Base-by-base conservation (phyloP, 331 rosid genomes). In the Cydonia oblonga region DNA sequence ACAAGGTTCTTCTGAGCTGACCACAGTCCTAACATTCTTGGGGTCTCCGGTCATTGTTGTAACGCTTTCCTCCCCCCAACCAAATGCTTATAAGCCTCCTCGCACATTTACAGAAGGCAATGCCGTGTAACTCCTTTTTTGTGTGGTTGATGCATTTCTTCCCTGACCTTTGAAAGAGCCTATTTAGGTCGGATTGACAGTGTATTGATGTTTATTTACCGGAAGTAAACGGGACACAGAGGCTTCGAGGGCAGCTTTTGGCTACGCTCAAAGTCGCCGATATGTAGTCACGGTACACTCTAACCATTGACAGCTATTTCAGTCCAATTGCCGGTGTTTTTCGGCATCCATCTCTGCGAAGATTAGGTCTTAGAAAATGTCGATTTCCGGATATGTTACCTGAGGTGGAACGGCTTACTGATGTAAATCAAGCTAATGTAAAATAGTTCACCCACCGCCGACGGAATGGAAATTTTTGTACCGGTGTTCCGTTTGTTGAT, bases 21-120 rank as follows among this genome's bases (percentile, higher is more conserved):
- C 66, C 68, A 74, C 24, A 52, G 80, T 67, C 70, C 77, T 75
- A 63, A 69, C 79, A 63, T 80, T 66, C 64, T 58, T 75, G 75
- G 80, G 81, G 72, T 70, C 78, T 81, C 76, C 66, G 2, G 54
- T 65, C 77, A 73, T 49, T 62, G 76, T 60, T 69, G 81, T 75
- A 81, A 54, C 64, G 56, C 12, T 53, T 53, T 35, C 42, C 42
- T 16, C 6, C 33, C 53, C 32, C 40, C 62, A 23, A 57, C 66
- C 42, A 29, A 62, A 57, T 71, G 75, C 73, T 69, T 29, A 19
- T 70, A 66, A 67, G 76, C 79, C 54, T 80, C 76, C 46, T 14
- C 68, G n/a, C 80, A 25, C 29, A 80, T 75, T 63, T 64, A 75
- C 62, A 64, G 53, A 72, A 29, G 72, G 57, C 20, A 28, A 63